A percentile compares a stretch with the other conserved stretches of the same genome.
Evolutionary conservation across 2,329 filamentous ascomycete species (phyloP).

Genomic region (Parascedosporium putredinis): DNA sequence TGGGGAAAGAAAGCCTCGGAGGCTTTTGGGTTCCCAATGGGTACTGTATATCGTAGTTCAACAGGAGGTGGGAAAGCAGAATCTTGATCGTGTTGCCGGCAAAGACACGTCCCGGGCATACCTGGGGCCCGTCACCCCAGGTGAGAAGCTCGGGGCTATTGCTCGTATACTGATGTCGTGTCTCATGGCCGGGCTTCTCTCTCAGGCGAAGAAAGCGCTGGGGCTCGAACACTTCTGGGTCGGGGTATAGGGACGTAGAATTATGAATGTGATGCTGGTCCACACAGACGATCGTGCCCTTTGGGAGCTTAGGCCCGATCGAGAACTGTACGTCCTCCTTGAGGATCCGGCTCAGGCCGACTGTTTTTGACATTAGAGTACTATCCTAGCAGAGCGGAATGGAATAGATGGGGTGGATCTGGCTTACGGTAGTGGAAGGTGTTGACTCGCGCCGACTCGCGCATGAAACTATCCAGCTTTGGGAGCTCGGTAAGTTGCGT

Average conservation of each 20-base stretch:
- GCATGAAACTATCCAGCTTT: constrained; percentile 17
- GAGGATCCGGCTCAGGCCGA: constrained; percentile 13
- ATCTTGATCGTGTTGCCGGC: constrained; percentile 17
- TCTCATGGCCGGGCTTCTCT: constrained; percentile 12
- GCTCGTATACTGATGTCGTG: constrained; percentile 13
- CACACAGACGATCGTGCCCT: constrained; percentile 14
- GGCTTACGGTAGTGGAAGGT: constrained; percentile 4
- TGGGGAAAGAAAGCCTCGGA: constrained; percentile 9
- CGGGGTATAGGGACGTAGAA: constrained; percentile 12
- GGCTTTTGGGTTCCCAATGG: constrained; percentile 6
- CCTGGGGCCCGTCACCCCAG: constrained; percentile 18
- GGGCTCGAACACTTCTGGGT: constrained; percentile 15
- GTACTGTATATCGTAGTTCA: constrained; percentile 15
- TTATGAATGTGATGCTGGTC: constrained; percentile 14
- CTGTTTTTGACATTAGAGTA: constrained; percentile 6
- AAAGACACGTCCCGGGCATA: constrained; percentile 16
- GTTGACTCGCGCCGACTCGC: constrained; percentile 12
- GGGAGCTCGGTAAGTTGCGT: constrained; percentile 14
- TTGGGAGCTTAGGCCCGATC: constrained; percentile 14
- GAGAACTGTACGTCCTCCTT: constrained; percentile 14
- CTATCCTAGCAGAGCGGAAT: neutral
- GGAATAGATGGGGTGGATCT: neutral
- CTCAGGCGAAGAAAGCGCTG: constrained; percentile 13
- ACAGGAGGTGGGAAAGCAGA: constrained; percentile 13
- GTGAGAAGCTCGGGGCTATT: constrained; percentile 12